phyloP scores from a whole-genome alignment of 345 rosid species.

The Salix purpurea region DNA sequence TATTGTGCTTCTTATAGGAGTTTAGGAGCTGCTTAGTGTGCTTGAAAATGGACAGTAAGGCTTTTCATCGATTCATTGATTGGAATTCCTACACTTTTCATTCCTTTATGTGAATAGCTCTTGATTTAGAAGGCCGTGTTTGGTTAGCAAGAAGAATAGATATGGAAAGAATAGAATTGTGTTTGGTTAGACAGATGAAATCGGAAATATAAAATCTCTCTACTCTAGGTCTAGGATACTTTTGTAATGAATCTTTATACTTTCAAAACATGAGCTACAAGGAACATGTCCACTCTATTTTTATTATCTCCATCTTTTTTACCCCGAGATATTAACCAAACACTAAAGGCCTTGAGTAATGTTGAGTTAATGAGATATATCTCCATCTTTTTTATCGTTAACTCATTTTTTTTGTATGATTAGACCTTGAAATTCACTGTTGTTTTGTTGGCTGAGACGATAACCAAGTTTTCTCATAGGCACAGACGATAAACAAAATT shows the following conservation, averaged over 20 bases:
- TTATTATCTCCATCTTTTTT: no score
- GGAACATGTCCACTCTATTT: no score
- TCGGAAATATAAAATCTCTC: no score
- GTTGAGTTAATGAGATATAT: background rate
- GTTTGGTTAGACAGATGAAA: no score
- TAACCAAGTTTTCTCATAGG: background rate
- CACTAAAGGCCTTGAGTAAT: background rate
- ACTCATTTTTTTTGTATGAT: background rate
- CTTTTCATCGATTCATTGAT: no score
- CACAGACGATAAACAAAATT: no score
- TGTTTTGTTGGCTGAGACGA: constrained; percentile 21
- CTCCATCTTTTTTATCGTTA: background rate
- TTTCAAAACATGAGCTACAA: no score
- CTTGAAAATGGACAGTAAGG: background rate
- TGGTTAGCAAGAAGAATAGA: no score
- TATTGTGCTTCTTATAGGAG: background rate
- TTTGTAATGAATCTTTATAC: no score
- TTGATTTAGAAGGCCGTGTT: background rate
- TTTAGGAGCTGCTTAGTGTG: background rate
- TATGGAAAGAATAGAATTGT: no score
- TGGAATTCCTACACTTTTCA: background rate
- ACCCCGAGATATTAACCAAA: no score
- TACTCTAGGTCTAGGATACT: no score
- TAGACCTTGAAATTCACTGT: constrained; percentile 25
- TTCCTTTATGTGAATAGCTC: background rate